Evolutionary conservation across 305 asterid genomes (phyloP), one percentile per base, ranked within the genome.

Genomic region (Solanum hybrid): DNA sequence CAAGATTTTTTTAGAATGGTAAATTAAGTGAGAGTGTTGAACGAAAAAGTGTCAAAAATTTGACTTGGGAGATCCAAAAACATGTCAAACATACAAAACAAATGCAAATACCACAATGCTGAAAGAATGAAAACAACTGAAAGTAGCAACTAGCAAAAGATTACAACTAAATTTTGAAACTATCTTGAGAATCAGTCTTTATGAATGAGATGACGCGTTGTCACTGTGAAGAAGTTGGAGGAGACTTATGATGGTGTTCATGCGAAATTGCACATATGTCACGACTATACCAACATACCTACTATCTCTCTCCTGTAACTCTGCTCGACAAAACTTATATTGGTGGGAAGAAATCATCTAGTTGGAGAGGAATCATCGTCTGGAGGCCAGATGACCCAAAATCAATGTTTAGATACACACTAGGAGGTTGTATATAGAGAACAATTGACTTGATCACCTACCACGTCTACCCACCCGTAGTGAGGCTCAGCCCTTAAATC

Each of bases 381-480:
- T 36, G 7, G 51, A 27, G 86, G 72, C 11, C 72, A 6, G 94
- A 85, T 1, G 95, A 92, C 29, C 99, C 93, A 84, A 95, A 96
- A 91, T 95, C 99, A 35, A 96, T 93, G 89, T 88, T 92, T 14
- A 98, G 98, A 87, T 91, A 95, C 38, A 96, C 95, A 6, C 98
- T 98, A 0, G 95, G 98, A 14, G 99, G 99, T 75, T 95, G 96
- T 94, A 73, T 73, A 97, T 96, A 46, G 99, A 97, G 29, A 96
- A 93, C 91, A 97, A 80, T 87, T 97, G 98, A 31, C 91, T 91
- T 16, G 99, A 92, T 97, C 98, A 32, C 99, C 99, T 66, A 97
- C 99, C 22, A 97, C 99, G 86, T 96, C 98, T 1, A 99, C 98
- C 99, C 99, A 95, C 91, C 99, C 99, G 85, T 96, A 97, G 91